Percentiles rank a stretch among this genome's conserved stretches.
Evolutionary conservation across 768 basidiomycete species (phyloP).

Genomic region (Imleria badia): DNA sequence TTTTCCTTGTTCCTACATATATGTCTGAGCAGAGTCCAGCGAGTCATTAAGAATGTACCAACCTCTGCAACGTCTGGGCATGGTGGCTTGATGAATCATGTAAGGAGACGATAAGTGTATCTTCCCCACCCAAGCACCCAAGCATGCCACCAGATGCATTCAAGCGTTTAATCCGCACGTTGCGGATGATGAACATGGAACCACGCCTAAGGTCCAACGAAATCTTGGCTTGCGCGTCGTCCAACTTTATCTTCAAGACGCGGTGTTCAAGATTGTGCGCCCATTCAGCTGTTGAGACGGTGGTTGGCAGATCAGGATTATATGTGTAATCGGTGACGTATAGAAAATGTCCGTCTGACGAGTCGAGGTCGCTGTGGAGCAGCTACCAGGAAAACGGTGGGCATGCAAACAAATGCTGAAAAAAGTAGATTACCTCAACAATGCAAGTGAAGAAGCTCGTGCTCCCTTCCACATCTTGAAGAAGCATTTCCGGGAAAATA

Average conservation of each 20-base stretch:
- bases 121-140: conserved; percentile 31
- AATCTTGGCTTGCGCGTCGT: conserved; percentile 45
- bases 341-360: conserved; percentile 38
- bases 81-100: conserved; percentile 17
- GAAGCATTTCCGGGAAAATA: conserved; percentile 43
- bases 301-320: conserved; percentile 42
- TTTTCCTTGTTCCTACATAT: conserved; percentile 34
- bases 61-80: conserved; percentile 24
- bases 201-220: conserved; percentile 41
- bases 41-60: background rate
- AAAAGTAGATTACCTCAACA: conserved; percentile 49
- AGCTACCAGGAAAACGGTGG: conserved; percentile 37
- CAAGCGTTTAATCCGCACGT: conserved; percentile 44
- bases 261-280: conserved; percentile 46
- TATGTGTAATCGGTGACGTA: conserved; percentile 69
- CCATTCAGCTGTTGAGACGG: conserved; percentile 35
- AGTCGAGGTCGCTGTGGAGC: conserved; percentile 39
- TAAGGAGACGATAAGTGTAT: conserved; percentile 21
- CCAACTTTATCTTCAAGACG: conserved; percentile 51
- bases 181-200: conserved; percentile 47
- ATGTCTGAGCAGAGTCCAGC: background rate
- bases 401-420: background rate
- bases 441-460: conserved; percentile 51
- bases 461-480: conserved; percentile 46
- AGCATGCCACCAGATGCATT: conserved; percentile 10